These are phyloP conservation scores for Tolypocladium tropicale DNA, from an alignment of 2,329 filamentous ascomycete species.

Conservation along the genomic window DNA sequence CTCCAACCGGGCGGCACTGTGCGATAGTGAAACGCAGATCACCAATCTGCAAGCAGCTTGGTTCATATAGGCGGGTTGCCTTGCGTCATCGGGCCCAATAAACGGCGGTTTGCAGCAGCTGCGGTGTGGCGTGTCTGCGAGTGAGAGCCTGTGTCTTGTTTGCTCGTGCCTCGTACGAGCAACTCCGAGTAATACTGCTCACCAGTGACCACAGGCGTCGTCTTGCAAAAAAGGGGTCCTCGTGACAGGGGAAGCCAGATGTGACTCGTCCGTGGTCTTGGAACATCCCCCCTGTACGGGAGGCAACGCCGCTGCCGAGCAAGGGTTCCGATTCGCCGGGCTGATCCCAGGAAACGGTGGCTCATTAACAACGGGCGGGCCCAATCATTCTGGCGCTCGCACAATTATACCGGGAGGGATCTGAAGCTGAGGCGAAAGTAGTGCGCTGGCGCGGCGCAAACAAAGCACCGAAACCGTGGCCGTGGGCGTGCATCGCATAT, in stretches of 20 bases:
- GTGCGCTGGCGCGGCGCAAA: background rate
- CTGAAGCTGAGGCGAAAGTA: background rate
- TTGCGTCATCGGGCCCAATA: background rate
- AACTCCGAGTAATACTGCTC: no score
- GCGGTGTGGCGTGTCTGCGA: no score
- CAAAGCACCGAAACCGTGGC: background rate
- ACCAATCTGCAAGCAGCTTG: background rate
- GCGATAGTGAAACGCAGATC: background rate
- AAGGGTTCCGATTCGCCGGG: background rate
- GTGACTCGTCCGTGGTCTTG: background rate
- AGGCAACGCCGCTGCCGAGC: background rate
- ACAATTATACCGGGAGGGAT: background rate
- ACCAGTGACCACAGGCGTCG: background rate
- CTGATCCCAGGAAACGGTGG: background rate
- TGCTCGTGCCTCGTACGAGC: no score
- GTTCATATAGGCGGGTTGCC: background rate
- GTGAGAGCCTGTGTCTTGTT: no score
- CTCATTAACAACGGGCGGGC: background rate
- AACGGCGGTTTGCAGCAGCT: no score
- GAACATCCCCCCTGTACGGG: background rate
- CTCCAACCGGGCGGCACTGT: background rate
- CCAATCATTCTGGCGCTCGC: background rate
- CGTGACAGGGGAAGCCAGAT: background rate
- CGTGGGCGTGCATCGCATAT: background rate
- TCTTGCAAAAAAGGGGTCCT: background rate